Evolutionary conservation across 495 filamentous ascomycete genomes (phyloP), one percentile per base, ranked within the genome.

Genomic region (Hapsidospora chrysogenum): DNA sequence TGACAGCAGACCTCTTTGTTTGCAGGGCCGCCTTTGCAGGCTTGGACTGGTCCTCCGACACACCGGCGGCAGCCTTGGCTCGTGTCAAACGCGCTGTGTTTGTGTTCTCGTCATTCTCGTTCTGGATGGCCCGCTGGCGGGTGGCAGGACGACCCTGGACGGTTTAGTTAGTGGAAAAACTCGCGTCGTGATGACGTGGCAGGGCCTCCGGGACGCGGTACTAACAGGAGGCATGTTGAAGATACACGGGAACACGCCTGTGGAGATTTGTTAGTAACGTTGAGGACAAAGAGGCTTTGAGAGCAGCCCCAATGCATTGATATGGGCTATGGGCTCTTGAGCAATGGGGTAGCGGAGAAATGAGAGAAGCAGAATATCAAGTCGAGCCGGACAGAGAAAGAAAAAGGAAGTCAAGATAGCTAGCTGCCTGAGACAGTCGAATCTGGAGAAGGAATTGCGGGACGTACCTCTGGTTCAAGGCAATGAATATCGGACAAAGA

Each of bases 51-150:
- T 62, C 64, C 41, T 72, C 72, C 20, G 63, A 63, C 29, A 59
- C 67, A 26, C 87, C 59, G 16, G 79, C 78, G 27, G 82, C 82
- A 10, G 85, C 74, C 61, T 97, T 97, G 39, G 92, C 87, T 53
- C 89, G 70, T 35, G 89, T 97, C 49, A 95, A 47, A 57, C 87
- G 85, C 54, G 74, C 77, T 38, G 79, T 72, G 17, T 66, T 72
- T 27, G 56, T 60, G 48, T 92, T 94, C 65, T 96, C 89, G 49
- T 94, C 89, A 49, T 94, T 94, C 58, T 94, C 85, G 53, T 95
- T 87, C 47, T 76, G 76, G 40, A 76, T 58, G 44, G 71, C 67
- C 57, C 85, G 74, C 29, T 43, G 47, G 37, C 47, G 33, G 13
- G 33, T 49, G 29, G 46, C 46, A 41, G 56, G 41, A 37, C 53